phyloP scores from a whole-genome alignment of 1,139 yeast genomes.

The Yamadazyma membranifaciens region DNA sequence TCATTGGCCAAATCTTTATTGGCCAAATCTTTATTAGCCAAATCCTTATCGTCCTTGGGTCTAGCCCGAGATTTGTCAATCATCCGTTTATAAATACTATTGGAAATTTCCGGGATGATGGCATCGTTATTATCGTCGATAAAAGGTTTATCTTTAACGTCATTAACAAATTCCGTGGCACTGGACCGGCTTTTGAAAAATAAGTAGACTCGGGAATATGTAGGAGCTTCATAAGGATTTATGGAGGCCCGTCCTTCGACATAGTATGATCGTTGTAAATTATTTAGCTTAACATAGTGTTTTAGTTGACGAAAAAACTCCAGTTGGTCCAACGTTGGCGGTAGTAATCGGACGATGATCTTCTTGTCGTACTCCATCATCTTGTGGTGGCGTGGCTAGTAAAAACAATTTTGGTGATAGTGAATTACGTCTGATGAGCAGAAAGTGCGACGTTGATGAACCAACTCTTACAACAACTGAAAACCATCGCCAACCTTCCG shows the following conservation, averaged over 20 bases:
- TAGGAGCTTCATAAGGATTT: conserved; percentile 25
- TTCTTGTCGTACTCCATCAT: conserved; percentile 11
- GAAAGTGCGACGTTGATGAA: conserved; percentile 9
- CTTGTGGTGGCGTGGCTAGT: background rate
- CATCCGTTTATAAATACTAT: conserved; percentile 12
- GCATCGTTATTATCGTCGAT: conserved; percentile 15
- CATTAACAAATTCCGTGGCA: conserved; percentile 16
- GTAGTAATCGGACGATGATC: conserved; percentile 16
- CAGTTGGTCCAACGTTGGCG: conserved; percentile 14
- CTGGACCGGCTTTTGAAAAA: conserved; percentile 16
- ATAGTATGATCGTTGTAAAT: conserved; percentile 15
- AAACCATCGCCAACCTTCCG: conserved; percentile 6
- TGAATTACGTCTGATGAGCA: background rate
- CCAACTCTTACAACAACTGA: conserved; percentile 10
- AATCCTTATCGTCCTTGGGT: conserved; percentile 1
- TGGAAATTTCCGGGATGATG: conserved; percentile 11
- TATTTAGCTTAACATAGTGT: conserved; percentile 7
- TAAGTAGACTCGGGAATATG: conserved; percentile 28
- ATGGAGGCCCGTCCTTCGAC: conserved; percentile 18
- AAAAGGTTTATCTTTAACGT: conserved; percentile 21
- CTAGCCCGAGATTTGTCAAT: conserved; percentile 3
- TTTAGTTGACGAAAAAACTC: conserved; percentile 15
- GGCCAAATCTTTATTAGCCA: conserved; percentile 5
- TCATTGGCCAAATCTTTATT: conserved; percentile 5
- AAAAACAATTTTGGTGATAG: background rate